Conservation (phyloP, 768 basidiomycete species). For the Mycena latifolia region DNA sequence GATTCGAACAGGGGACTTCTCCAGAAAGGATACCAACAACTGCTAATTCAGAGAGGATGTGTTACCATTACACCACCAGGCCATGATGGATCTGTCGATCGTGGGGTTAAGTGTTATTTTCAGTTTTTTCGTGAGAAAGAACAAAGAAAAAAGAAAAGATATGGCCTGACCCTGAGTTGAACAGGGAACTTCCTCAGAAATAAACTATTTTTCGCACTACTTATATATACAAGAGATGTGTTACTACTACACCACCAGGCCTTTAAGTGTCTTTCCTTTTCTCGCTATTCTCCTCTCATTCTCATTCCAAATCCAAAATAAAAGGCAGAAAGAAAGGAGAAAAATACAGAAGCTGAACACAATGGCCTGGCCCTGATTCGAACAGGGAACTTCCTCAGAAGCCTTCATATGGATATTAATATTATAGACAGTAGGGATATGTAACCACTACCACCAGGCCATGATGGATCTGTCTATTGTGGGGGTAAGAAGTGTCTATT, state of each 20-base stretch:
- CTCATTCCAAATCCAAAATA: no score
- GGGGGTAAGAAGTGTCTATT: no score
- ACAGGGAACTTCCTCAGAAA: conserved; percentile 10
- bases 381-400: conserved; percentile 4
- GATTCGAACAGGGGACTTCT: no score
- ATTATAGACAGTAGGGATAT: background rate
- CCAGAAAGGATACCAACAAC: no score
- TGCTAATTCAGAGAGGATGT: no score
- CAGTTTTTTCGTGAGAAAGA: background rate
- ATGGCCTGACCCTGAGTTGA: conserved; percentile 11
- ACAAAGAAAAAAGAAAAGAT: background rate
- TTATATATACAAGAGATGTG: background rate
- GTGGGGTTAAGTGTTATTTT: no score
- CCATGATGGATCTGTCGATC: no score
- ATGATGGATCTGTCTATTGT: no score
- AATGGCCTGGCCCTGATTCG: conserved; percentile 6
- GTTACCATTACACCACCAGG: conserved; percentile 7
- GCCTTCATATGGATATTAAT: no score
- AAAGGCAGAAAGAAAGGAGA: background rate
- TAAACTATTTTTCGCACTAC: background rate
- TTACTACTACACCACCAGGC: conserved; percentile 9
- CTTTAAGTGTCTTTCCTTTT: no score
- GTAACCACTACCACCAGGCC: no score
- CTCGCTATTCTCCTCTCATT: no score
- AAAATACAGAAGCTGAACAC: background rate